Evolutionary conservation across 192 early-diverging fungal genomes (phyloP), one percentile per base, ranked within the genome.

Genomic region (Coemansia brasiliensis): DNA sequence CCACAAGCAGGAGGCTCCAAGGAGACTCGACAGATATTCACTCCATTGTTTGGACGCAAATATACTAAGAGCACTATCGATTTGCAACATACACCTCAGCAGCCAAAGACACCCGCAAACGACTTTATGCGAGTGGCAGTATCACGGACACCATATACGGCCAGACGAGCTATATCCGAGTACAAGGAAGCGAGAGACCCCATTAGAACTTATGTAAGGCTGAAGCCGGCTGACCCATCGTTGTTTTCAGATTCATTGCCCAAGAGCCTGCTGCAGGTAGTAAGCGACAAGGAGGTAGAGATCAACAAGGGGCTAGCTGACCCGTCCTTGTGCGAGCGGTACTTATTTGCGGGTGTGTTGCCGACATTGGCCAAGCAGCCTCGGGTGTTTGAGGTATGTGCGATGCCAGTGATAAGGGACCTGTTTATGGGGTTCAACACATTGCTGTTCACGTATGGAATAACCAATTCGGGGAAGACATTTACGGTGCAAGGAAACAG

Each of bases 401-500:
- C 83, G 5, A 24, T 84, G 16, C 86, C 86, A 0, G 77, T 87
- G 9, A 59, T 90, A 9, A 44, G 57, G 12, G 81, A 87, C 20
- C 54, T 86, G 6, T 67, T 88, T 11, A 39, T 54, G 2, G 84
- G 87, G 3, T 83, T 82, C 53, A 86, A 89, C 46, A 82, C 80
- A 22, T 61, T 88, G 21, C 29, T 91, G 39, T 89, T 91, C 64
- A 76, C 87, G 3, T 90, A 89, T 46, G 88, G 89, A 3, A 81
- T 83, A 24, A 88, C 85, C 10, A 86, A 88, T 51, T 86, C 84
- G 18, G 89, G 88, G 38, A 90, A 90, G 55, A 87, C 88, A 2
- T 82, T 85, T 45, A 83, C 86, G 1, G 83, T 88, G 54, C 82
- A 86, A 59, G 86, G 86, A 1, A 80, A 58, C 5, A 32, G 57